phyloP scores from a whole-genome alignment of 2,329 filamentous ascomycete species.

The Scedosporium apiospermum region DNA sequence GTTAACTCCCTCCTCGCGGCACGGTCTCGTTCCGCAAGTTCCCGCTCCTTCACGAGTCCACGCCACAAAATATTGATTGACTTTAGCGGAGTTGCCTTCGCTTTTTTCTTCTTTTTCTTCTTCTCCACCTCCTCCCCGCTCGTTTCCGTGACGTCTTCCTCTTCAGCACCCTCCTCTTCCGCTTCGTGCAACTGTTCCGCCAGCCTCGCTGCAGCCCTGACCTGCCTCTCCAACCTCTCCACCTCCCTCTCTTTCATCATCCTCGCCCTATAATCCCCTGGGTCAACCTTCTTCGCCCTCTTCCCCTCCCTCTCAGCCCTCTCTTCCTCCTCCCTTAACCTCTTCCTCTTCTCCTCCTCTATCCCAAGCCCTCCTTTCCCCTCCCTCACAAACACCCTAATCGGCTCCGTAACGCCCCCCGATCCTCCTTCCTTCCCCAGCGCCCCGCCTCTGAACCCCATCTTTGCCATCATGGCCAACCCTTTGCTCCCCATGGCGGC shows the following conservation, averaged over 20 bases:
- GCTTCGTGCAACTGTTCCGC: slow-evolving; percentile 67
- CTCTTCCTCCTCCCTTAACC: slow-evolving; percentile 53
- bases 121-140: slow-evolving; percentile 10
- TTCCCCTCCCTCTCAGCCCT: slow-evolving; percentile 43
- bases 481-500: slow-evolving; percentile 66
- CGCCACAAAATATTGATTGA: slow-evolving; percentile 74
- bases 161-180: slow-evolving; percentile 14
- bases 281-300: slow-evolving; percentile 50
- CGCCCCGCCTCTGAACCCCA: slow-evolving; percentile 76
- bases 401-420: slow-evolving; percentile 53
- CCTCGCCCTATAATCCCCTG: slow-evolving; percentile 64
- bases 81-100: slow-evolving; percentile 34
- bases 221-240: slow-evolving; percentile 56
- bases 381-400: slow-evolving; percentile 68
- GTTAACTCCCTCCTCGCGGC: slow-evolving; percentile 54
- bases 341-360: slow-evolving; percentile 75
- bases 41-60: slow-evolving; percentile 58
- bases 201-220: slow-evolving; percentile 72
- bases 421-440: slow-evolving; percentile 49
- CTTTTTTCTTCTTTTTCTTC: slow-evolving; percentile 18
- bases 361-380: slow-evolving; percentile 75
- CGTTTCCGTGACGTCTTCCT: slow-evolving; percentile 11
- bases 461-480: slow-evolving; percentile 90
- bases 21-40: slow-evolving; percentile 42
- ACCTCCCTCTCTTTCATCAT: slow-evolving; percentile 62